Conservation (phyloP, 2,329 filamentous ascomycete species). For the Aspergillus sp. region DNA sequence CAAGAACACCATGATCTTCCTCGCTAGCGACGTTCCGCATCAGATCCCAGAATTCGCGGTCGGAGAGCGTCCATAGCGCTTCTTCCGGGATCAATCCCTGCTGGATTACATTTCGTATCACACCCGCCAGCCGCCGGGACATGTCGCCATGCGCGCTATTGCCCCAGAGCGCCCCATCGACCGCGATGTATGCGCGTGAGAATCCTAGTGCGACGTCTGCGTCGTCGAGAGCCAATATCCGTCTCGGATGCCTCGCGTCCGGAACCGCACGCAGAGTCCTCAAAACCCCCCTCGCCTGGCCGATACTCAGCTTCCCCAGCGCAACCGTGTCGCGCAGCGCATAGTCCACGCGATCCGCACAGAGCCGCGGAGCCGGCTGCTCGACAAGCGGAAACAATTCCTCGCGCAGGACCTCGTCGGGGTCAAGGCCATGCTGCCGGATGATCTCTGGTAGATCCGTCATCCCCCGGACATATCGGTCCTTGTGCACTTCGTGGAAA, state of each 20-base stretch:
- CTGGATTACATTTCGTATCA: constrained; percentile 37
- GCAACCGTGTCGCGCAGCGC: constrained; percentile 42
- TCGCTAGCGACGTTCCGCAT: background rate
- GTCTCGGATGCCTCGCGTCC: constrained; percentile 19
- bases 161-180: constrained; percentile 45
- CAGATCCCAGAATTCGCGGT: constrained; percentile 40
- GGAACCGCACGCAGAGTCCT: constrained; percentile 35
- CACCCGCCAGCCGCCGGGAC: constrained; percentile 37
- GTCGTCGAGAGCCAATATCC: constrained; percentile 40
- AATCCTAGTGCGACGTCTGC: constrained; percentile 35
- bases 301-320: constrained; percentile 36
- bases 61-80: constrained; percentile 40
- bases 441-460: constrained; percentile 42
- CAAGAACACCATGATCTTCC: background rate
- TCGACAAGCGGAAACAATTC: constrained; percentile 47
- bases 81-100: constrained; percentile 32
- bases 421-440: constrained; percentile 34
- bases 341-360: constrained; percentile 48
- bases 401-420: constrained; percentile 40
- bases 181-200: constrained; percentile 38
- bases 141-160: constrained; percentile 43
- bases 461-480: constrained; percentile 36
- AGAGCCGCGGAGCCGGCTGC: constrained; percentile 43
- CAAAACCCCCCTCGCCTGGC: constrained; percentile 35
- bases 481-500: constrained; percentile 49